These are phyloP conservation scores for Ambrosia hybrid DNA, from an alignment of 140 eudicot genomes.

Conservation along the genomic window DNA sequence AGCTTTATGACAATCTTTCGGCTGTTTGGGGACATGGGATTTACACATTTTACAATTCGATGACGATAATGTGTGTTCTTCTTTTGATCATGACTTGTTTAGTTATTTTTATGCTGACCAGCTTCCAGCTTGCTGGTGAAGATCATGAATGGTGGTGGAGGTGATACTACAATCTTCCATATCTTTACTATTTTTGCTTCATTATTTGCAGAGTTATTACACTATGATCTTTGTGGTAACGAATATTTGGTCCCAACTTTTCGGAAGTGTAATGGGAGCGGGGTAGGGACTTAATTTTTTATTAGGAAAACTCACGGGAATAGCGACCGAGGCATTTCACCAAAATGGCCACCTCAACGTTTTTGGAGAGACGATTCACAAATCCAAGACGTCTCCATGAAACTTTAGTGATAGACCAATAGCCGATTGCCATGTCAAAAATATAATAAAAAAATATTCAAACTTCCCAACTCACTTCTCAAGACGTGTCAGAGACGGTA, in stretches of 20 bases:
- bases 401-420: no score
- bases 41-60: slow-evolving; percentile 27
- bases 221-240: not conserved
- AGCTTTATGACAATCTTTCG: slow-evolving; percentile 1
- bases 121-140: slow-evolving; percentile 41
- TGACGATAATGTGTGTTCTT: slow-evolving; percentile 34
- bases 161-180: slow-evolving; percentile 7
- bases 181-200: not conserved
- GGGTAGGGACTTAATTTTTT: not conserved
- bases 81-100: slow-evolving; percentile 34
- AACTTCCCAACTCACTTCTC: no score
- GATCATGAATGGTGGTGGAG: slow-evolving; percentile 55
- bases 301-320: no score
- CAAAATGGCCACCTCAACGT: no score
- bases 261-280: not conserved
- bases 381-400: no score
- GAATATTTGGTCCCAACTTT: not conserved
- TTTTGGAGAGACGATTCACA: no score
- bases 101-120: slow-evolving; percentile 36
- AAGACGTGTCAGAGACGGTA: no score
- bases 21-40: slow-evolving; percentile 24
- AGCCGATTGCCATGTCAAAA: no score
- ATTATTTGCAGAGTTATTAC: not conserved
- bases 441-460: no score
- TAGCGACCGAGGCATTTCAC: no score